phyloP scores from a whole-genome alignment of 805 yeast genomes.

The Candida ortonii region DNA sequence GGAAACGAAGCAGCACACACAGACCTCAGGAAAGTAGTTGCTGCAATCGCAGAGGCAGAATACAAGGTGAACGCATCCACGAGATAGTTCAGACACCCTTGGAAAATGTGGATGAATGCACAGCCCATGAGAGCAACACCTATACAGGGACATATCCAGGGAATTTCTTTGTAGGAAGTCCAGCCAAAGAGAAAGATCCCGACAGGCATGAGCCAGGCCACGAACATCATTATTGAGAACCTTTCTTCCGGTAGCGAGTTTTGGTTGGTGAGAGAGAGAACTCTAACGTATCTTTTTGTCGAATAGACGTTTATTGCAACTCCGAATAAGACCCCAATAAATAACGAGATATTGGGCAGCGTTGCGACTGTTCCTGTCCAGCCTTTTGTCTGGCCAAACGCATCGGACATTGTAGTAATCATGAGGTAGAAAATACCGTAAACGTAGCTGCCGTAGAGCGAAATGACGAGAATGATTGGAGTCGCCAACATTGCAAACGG shows the following conservation, averaged over 20 bases:
- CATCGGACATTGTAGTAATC: constrained; percentile 42
- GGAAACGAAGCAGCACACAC: constrained; percentile 65
- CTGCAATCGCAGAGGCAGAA: constrained; percentile 50
- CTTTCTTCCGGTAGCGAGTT: constrained; percentile 59
- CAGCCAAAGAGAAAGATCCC: constrained; percentile 68
- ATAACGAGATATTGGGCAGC: constrained; percentile 36
- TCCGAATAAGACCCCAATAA: constrained; percentile 37
- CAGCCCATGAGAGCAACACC: constrained; percentile 62
- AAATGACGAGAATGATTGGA: constrained; percentile 42
- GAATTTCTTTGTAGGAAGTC: constrained; percentile 45
- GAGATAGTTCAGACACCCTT: constrained; percentile 62
- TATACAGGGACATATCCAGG: constrained; percentile 54
- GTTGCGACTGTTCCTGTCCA: constrained; percentile 34
- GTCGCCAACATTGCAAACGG: constrained; percentile 39
- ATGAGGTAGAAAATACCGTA: constrained; percentile 47
- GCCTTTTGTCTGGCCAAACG: constrained; percentile 30
- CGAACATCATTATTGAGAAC: constrained; percentile 50
- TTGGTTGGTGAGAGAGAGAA: constrained; percentile 34
- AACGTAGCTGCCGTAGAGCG: constrained; percentile 47
- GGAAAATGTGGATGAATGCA: constrained; percentile 62
- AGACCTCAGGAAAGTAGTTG: constrained; percentile 58
- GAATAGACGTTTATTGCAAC: constrained; percentile 34
- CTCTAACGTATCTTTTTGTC: constrained; percentile 15
- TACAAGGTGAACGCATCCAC: constrained; percentile 68
- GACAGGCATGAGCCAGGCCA: constrained; percentile 52